Evolutionary conservation across 2,329 filamentous ascomycete species (phyloP).

Genomic region (Calonectria pseudoturangicola): DNA sequence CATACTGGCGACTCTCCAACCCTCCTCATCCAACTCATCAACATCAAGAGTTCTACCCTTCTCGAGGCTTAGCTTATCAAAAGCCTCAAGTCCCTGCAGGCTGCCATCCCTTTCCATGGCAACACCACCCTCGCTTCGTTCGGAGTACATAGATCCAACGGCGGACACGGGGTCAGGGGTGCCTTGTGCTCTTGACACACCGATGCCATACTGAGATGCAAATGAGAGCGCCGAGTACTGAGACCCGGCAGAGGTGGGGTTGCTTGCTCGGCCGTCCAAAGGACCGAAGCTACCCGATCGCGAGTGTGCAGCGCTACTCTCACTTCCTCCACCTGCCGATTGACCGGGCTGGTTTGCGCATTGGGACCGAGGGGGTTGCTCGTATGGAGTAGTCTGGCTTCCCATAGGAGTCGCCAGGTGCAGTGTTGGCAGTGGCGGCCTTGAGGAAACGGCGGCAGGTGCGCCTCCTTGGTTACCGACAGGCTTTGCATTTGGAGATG

Average conservation of each 20-base stretch:
- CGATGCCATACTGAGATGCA: constrained; percentile 82
- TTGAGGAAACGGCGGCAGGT: constrained; percentile 58
- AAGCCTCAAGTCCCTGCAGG: constrained; percentile 83
- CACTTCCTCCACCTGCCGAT: constrained; percentile 85
- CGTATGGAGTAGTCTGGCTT: constrained; percentile 82
- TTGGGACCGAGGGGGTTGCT: constrained; percentile 72
- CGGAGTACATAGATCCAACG: constrained; percentile 89
- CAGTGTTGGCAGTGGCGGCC: constrained; percentile 82
- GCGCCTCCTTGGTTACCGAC: constrained; percentile 71
- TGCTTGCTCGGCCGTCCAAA: constrained; percentile 84
- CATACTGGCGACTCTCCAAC: constrained; percentile 94
- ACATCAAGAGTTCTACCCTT: constrained; percentile 91
- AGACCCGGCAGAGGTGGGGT: constrained; percentile 90
- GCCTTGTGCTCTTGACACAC: constrained; percentile 77
- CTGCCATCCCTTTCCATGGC: constrained; percentile 90
- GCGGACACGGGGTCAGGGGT: constrained; percentile 92
- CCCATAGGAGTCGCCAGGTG: constrained; percentile 93
- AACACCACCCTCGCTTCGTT: constrained; percentile 83
- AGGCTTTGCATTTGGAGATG: constrained; percentile 88
- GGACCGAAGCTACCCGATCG: constrained; percentile 89
- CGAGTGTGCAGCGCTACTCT: constrained; percentile 86
- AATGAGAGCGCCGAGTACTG: constrained; percentile 90
- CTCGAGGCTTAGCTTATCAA: constrained; percentile 88
- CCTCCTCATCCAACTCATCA: constrained; percentile 94
- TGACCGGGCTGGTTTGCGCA: constrained; percentile 74